Conservation (phyloP, 345 rosid genomes). For the Eucalyptus pauciflora region DNA sequence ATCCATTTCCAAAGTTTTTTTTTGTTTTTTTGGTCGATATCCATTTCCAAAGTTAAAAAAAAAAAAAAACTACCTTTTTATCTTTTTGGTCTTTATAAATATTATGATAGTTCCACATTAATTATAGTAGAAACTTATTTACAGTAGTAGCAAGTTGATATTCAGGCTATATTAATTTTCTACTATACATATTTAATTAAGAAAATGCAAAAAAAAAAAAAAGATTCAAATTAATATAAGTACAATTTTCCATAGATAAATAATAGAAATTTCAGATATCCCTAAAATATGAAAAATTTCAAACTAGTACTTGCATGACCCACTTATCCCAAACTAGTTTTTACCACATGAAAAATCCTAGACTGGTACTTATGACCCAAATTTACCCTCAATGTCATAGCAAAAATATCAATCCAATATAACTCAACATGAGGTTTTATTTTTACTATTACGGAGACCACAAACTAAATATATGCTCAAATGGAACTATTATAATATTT, state of each 20-base stretch:
- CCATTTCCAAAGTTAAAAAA: not conserved
- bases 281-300: not conserved
- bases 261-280: no score
- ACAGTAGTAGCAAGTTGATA: not conserved
- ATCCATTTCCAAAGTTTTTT: not conserved
- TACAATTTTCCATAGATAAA: no score
- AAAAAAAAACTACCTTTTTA: not conserved
- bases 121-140: no score
- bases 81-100: not conserved
- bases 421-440: not conserved
- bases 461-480: not conserved
- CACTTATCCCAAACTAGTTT: no score
- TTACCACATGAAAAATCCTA: not conserved
- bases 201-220: not conserved
- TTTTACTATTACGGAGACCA: not conserved
- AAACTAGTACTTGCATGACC: not conserved
- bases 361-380: accelerated
- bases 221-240: not conserved
- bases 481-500: not conserved
- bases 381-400: not conserved
- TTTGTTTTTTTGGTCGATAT: no score
- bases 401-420: no score
- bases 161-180: accelerated
- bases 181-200: not conserved
- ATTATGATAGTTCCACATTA: not conserved